Conservation (phyloP, 2,329 filamentous ascomycete species). For the Cladosporium sp. region DNA sequence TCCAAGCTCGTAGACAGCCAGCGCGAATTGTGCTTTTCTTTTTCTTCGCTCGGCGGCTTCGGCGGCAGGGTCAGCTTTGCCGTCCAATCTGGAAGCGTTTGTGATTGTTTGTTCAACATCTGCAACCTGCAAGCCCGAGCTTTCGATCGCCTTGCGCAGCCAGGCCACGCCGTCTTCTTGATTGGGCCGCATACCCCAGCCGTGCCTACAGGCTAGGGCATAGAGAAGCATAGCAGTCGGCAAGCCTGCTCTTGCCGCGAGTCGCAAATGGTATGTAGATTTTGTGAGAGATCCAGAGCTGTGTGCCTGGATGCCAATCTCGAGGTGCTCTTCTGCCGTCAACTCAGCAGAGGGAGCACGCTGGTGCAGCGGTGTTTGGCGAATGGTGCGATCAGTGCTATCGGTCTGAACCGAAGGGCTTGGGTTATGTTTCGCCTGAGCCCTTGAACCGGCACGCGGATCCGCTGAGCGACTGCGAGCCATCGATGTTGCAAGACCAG, state of each 20-base stretch:
- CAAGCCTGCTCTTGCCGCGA: conserved; percentile 78
- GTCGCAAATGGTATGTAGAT: conserved; percentile 90
- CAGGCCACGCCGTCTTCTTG: conserved; percentile 85
- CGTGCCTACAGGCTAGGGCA: conserved; percentile 88
- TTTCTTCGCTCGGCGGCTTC: conserved; percentile 70
- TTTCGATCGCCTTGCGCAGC: conserved; percentile 86
- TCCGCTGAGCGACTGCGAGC: conserved; percentile 29
- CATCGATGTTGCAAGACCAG: conserved; percentile 5
- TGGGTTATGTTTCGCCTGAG: conserved; percentile 27
- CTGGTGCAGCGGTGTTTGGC: conserved; percentile 41
- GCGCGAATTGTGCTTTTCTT: conserved; percentile 85
- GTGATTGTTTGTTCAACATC: conserved; percentile 17
- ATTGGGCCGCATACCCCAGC: conserved; percentile 95
- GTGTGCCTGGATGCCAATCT: conserved; percentile 85
- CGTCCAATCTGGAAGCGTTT: conserved; percentile 41
- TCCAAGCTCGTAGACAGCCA: conserved; percentile 93
- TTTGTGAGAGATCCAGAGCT: conserved; percentile 83
- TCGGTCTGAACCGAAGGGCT: conserved; percentile 30
- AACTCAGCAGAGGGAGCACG: conserved; percentile 61
- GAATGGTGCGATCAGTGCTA: conserved; percentile 42
- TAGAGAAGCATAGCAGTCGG: conserved; percentile 96
- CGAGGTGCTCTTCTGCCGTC: conserved; percentile 80
- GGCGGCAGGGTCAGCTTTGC: conserved; percentile 48
- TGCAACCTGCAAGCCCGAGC: conserved; percentile 41
- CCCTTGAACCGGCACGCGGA: conserved; percentile 16